Evolutionary conservation across 2,329 filamentous ascomycete species (phyloP), one percentile per base, ranked within the genome.

Genomic region (Amesomyces nigricolor): DNA sequence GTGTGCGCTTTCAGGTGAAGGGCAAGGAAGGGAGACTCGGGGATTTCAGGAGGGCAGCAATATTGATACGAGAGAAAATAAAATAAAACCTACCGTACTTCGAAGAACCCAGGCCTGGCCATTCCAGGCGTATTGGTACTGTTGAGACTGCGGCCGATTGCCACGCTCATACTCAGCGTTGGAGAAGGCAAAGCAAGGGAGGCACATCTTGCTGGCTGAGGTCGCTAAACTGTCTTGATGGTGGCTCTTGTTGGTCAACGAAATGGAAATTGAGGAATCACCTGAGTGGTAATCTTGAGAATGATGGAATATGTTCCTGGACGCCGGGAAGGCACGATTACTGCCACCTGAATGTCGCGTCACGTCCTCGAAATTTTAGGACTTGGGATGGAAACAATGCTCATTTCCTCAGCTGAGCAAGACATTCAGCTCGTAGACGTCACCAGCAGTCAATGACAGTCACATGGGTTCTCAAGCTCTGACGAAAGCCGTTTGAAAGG

Each of bases 131-230:
- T 72, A 73, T 50, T 76, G 75, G 58, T 65, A 70, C 35, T 61
- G 54, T 32, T 50, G 39, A 13, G 52, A 50, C 5, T 70, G 14
- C 53, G 44, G 51, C 66, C 55, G 73, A 71, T 57, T 76, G 39
- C 53, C 72, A 32, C 75, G 73, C 57, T 80, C 76, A 58, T 74
- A 65, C 65, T 76, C 71, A 66, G 78, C 57, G 65, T 78, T 76
- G 65, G 70, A 66, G 46, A 74, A 75, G 0, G 77, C 73, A 67
- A 79, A 80, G 63, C 76, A 79, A 5, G 75, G 73, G n/a, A 80
- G 70, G 62, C 79, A 82, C 78, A 82, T 81, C 6, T 47, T 68
- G 63, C 14, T 32, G 22, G 22, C 6, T 5, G 37, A 38, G 51
- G 37, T 14, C 39, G 32, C 32, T 38, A 5, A 22, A 13, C 29